Conservation (phyloP, 768 basidiomycete genomes). For the Pleurotus ostreatus region DNA sequence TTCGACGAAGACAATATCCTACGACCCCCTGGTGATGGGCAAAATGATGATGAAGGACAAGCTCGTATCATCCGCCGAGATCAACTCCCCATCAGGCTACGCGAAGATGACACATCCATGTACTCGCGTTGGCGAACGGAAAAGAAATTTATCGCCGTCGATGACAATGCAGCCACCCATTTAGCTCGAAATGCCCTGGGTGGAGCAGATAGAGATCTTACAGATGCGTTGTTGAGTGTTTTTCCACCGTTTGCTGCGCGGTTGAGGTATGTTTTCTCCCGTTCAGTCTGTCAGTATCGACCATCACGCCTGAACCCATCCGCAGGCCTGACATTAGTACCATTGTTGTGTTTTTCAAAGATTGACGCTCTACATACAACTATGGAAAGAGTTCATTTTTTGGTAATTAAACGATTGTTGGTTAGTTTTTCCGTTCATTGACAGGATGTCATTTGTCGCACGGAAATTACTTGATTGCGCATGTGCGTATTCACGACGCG, state of each 20-base stretch:
- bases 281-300: neutral
- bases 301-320: neutral
- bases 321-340: constrained; percentile 11
- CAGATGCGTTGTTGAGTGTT: constrained; percentile 34
- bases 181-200: constrained; percentile 52
- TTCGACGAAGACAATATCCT: neutral
- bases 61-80: constrained; percentile 12
- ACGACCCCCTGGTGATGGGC: neutral
- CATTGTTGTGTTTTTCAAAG: constrained; percentile 11
- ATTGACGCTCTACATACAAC: neutral
- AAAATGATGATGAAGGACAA: neutral
- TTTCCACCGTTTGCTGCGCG: constrained; percentile 30
- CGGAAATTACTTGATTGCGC: no score
- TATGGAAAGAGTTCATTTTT: no score
- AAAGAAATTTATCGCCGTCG: constrained; percentile 36
- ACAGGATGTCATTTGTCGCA: no score
- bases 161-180: constrained; percentile 46
- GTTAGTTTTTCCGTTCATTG: no score
- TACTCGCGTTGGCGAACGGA: constrained; percentile 31
- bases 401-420: neutral
- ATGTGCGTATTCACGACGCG: no score
- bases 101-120: constrained; percentile 28
- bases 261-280: constrained; percentile 29
- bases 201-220: constrained; percentile 41
- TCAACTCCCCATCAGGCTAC: constrained; percentile 27